A percentile compares a stretch with the other conserved stretches of the same genome.
phyloP scores from a whole-genome alignment of 192 early-diverging fungal species.

The Kickxella alabastrina region DNA sequence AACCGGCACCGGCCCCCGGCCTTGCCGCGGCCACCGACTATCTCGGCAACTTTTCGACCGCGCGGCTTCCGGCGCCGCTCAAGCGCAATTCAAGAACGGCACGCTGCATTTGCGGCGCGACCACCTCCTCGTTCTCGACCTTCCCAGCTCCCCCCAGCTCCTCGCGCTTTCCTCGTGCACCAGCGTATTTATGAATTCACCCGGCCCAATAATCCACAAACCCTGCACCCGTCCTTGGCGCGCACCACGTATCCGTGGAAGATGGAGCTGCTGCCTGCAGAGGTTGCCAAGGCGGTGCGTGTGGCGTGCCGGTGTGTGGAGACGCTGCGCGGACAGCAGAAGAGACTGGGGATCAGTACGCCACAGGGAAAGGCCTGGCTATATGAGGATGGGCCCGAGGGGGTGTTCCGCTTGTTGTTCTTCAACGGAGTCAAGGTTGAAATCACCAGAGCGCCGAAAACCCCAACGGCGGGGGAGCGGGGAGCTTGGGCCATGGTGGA shows the following conservation, averaged over 20 bases:
- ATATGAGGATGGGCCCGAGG: constrained; percentile 63
- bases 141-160: constrained; percentile 2
- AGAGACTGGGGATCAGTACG: constrained; percentile 63
- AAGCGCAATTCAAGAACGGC: constrained; percentile 37
- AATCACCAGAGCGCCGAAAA: constrained; percentile 30
- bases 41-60: constrained; percentile 13
- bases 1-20: neutral
- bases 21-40: neutral
- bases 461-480: no score
- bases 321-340: constrained; percentile 58
- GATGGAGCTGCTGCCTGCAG: constrained; percentile 13
- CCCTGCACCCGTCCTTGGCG: constrained; percentile 2
- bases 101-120: constrained; percentile 22
- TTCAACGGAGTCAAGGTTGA: constrained; percentile 61
- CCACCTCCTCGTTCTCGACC: constrained; percentile 31
- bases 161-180: constrained; percentile 16
- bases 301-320: constrained; percentile 53
- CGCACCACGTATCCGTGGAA: constrained; percentile 17
- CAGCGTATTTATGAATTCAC: constrained; percentile 18
- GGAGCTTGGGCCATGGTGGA: constrained; percentile 37
- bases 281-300: constrained; percentile 38
- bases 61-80: constrained; percentile 18
- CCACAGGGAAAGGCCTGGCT: constrained; percentile 66
- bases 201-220: constrained; percentile 11
- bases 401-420: constrained; percentile 61